Evolutionary conservation across 2,329 filamentous ascomycete genomes (phyloP).

Genomic region (Cercospora brassicicola): DNA sequence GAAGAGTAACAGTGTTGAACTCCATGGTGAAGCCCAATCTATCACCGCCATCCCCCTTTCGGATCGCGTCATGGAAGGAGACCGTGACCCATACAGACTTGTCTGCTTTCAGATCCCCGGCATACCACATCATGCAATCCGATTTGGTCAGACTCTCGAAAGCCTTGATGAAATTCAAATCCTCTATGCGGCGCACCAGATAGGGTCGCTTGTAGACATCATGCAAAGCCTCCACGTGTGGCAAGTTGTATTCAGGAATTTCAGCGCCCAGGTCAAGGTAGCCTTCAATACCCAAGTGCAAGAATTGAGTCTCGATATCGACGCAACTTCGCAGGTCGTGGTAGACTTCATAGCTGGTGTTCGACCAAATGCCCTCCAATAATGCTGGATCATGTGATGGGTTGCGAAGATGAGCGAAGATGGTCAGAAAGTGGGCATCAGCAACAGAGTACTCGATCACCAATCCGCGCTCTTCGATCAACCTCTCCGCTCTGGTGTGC

Average conservation of each 20-base stretch:
- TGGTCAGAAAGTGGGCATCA: conserved; percentile 5
- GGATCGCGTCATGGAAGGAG: neutral
- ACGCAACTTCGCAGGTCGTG: neutral
- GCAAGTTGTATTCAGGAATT: neutral
- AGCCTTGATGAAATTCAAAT: conserved; percentile 5
- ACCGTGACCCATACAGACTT: neutral
- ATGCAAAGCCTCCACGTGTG: conserved; percentile 1
- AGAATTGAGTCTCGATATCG: neutral
- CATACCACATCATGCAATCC: conserved; percentile 8
- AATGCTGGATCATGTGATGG: neutral
- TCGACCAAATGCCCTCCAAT: neutral
- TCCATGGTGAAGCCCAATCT: neutral
- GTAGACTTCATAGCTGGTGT: conserved; percentile 4
- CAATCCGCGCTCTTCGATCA: neutral
- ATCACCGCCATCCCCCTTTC: neutral
- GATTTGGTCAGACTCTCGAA: conserved; percentile 5
- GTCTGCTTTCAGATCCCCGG: neutral
- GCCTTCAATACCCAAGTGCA: neutral
- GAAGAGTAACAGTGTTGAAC: neutral
- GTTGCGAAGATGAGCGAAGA: neutral
- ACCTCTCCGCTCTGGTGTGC: neutral
- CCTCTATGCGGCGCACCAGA: conserved; percentile 3
- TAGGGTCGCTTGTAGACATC: conserved; percentile 5
- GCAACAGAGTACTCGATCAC: conserved; percentile 3
- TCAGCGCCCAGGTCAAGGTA: neutral